phyloP scores from a whole-genome alignment of 2,329 filamentous ascomycete species.

The Daldinia sp. region DNA sequence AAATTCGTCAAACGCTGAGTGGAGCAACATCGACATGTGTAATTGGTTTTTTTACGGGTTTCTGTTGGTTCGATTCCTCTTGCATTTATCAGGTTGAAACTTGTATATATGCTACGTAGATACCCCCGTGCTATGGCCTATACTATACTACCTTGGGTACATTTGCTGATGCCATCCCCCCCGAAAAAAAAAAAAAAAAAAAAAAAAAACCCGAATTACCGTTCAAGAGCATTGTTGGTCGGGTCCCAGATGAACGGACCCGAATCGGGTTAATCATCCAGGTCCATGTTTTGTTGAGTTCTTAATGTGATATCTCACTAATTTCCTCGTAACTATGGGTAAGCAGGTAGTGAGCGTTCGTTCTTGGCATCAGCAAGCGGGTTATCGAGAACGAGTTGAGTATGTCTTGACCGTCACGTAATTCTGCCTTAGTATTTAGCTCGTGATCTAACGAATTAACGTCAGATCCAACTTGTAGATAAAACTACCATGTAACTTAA shows the following conservation, averaged over 20 bases:
- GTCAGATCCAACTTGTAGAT: not conserved
- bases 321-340: not conserved
- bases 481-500: too few relatives aligned
- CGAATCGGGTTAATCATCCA: not conserved
- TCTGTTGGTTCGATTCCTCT: not conserved
- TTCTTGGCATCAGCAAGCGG: slow-evolving; percentile 14
- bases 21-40: not conserved
- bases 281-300: not conserved
- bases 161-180: not conserved
- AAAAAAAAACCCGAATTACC: too few relatives aligned
- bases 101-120: slow-evolving; percentile 8
- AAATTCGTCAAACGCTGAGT: slow-evolving; percentile 59
- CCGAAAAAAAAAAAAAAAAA: not conserved
- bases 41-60: slow-evolving; percentile 8
- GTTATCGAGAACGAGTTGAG: not conserved
- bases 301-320: not conserved
- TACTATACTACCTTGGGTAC: not conserved
- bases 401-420: not conserved
- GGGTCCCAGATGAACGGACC: not conserved
- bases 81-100: slow-evolving; percentile 2
- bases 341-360: not conserved
- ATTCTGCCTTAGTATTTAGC: slow-evolving; percentile 8
- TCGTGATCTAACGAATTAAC: not conserved
- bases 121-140: slow-evolving; percentile 15
- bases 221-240: not conserved